These are phyloP conservation scores for Plasmodium falciparum DNA, from an alignment of 169 alveolate species.

Conservation along the genomic window DNA sequence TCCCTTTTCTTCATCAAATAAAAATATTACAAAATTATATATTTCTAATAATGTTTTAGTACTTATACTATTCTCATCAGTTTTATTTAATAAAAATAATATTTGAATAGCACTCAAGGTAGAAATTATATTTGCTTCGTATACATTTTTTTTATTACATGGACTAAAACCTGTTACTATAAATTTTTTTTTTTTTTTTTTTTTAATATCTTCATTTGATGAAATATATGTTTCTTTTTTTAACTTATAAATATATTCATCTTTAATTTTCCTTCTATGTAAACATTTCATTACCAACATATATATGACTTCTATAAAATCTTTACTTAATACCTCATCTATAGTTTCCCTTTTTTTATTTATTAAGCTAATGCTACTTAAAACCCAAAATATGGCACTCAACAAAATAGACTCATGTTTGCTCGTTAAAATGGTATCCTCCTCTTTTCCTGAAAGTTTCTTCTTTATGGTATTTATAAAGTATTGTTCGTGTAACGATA, in stretches of 20 bases:
- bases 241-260: conserved; percentile 34
- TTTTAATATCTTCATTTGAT: conserved; percentile 45
- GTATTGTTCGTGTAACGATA: conserved; percentile 46
- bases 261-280: conserved; percentile 48
- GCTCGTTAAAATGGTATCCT: not conserved
- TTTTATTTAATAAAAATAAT: conserved; percentile 48
- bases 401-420: conserved; percentile 57
- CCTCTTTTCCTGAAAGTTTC: conserved; percentile 11
- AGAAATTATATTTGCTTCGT: conserved; percentile 63
- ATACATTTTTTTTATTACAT: conserved; percentile 44
- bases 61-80: conserved; percentile 63
- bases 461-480: conserved; percentile 55
- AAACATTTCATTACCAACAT: conserved; percentile 51
- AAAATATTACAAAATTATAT: conserved; percentile 28
- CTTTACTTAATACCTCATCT: conserved; percentile 27
- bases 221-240: conserved; percentile 38
- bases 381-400: conserved; percentile 65
- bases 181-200: conserved; percentile 53
- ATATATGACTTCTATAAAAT: conserved; percentile 39
- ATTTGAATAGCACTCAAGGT: conserved; percentile 80
- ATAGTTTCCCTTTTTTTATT: conserved; percentile 24
- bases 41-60: conserved; percentile 44
- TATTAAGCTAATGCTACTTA: conserved; percentile 33
- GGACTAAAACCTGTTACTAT: conserved; percentile 68
- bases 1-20: conserved; percentile 61